These are phyloP conservation scores for Neonectria magnoliae DNA, from an alignment of 2,329 filamentous ascomycete species.

Conservation along the genomic window DNA sequence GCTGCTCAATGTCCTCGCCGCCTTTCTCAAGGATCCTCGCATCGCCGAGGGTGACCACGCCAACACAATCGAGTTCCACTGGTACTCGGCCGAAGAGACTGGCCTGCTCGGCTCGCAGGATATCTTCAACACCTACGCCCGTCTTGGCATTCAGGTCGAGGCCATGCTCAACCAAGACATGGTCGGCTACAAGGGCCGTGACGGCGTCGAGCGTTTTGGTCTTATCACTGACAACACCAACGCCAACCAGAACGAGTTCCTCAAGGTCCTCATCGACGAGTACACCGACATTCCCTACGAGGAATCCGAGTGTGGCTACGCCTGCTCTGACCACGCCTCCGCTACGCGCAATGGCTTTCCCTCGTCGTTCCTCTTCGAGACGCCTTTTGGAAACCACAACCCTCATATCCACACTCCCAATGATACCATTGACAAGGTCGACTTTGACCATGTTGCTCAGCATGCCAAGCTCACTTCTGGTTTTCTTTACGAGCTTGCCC, in stretches of 20 bases:
- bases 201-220: constrained; percentile 46
- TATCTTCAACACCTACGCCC: constrained; percentile 52
- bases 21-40: constrained; percentile 71
- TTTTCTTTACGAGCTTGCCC: constrained; percentile 57
- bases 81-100: constrained; percentile 86
- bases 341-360: constrained; percentile 74
- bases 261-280: constrained; percentile 49
- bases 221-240: constrained; percentile 55
- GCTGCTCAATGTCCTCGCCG: constrained; percentile 80
- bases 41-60: constrained; percentile 68
- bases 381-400: constrained; percentile 68
- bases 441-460: constrained; percentile 73
- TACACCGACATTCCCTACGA: constrained; percentile 54
- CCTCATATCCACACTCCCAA: constrained; percentile 78
- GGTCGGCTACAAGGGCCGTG: constrained; percentile 51
- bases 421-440: constrained; percentile 76
- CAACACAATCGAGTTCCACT: constrained; percentile 87
- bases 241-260: constrained; percentile 47
- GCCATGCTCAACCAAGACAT: constrained; percentile 58
- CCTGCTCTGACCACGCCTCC: constrained; percentile 72
- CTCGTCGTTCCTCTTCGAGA: constrained; percentile 72
- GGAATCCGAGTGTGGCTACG: constrained; percentile 63
- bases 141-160: constrained; percentile 46
- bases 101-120: constrained; percentile 78
- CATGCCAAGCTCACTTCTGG: constrained; percentile 64